Base-by-base conservation (phyloP, 441 rosid species). In the Pelargonium myrrhifolium region DNA sequence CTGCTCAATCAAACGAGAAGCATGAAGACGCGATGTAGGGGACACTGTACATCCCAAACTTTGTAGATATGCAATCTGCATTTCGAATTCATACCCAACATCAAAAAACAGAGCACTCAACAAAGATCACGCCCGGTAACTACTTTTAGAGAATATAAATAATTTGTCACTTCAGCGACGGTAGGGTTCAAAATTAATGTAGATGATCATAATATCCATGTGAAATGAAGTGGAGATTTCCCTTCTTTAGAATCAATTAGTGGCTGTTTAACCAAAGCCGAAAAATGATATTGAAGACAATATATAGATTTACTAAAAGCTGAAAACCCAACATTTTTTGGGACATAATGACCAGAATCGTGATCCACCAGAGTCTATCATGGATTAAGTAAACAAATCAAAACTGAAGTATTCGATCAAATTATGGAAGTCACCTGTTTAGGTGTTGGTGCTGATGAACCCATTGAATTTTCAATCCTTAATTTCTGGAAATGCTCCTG, bases 401-500 rank as follows among this genome's bases (percentile, higher is more conserved):
- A 56, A 15, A 22, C 59, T 9, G 11, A 56, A 15, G 65, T 24
- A 67, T 17, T 69, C 26, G 14, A 62, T 0, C 17, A 64, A 14
- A 12, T n/a, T 15, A 40, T 28, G 2, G 18, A 3, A 47, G 37
- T 58, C 70, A 89, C 99, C 97, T 94, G 96, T 78, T 91, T 94
- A 39, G 86, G 60, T n/a, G 99, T 91, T 64, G 99, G 83, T 60
- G 76, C 89, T 4, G 96, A 84, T 22, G 89, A 81, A 67, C 89
- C 74, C 99, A 94, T 89, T 39, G 97, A 91, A 71, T 81, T 94
- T 82, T 93, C 97, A 22, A 87, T 85, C 78, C 90, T 84, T 66
- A 86, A 77, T 72, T 89, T 93, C 79, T 83, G 93, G 76, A 91
- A 91, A 74, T 89, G 89, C 73, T 93, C 99, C 99, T 91, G 80